Evolutionary conservation across 805 yeast species (phyloP), one percentile per base, ranked within the genome.

Genomic region (Sugiyamaella valdiviana): DNA sequence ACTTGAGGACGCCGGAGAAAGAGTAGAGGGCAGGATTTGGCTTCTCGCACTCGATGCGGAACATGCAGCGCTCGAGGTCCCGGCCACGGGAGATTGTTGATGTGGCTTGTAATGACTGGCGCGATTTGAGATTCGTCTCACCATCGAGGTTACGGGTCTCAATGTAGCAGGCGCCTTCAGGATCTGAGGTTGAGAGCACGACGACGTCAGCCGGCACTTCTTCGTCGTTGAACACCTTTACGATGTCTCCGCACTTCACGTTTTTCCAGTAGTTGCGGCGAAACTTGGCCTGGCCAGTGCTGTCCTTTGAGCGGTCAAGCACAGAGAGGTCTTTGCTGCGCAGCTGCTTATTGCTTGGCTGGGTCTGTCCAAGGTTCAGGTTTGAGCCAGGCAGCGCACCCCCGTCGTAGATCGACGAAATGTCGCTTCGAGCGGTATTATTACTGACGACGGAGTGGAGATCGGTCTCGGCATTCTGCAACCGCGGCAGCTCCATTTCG

Each of bases 131-230:
- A 60, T 82, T 85, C 3, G 91, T 82, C 64, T 85, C 95, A 53
- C 88, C 88, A 58, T 82, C 88, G 48, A 82, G 67, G 57, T 81
- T 82, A 55, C 81, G 79, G 1, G 88, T 82, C 57, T 82, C 95
- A 26, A 84, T 79, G 58, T 70, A 79, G 62, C 83, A 80, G 46
- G 80, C 79, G 49, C 79, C 80, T 54, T 85, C 93, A 5, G 74
- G 73, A 57, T 81, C 87, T 35, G 86, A 79, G 0, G 90, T 78
- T 9, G 88, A 74, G 20, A 85, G 65, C 17, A 85, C 73, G 16
- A 82, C 69, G 41, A 85, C 66, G 65, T 85, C 95, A 32, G 89
- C 91, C 1, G 95, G 95, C 15, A 85, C 75, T 59, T 82, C 85
- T 53, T 83, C 87, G 63, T 85, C 82, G 54, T 79, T 79, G 51